phyloP scores from a whole-genome alignment of 768 basidiomycete genomes.

The Mycena chlorophos region DNA sequence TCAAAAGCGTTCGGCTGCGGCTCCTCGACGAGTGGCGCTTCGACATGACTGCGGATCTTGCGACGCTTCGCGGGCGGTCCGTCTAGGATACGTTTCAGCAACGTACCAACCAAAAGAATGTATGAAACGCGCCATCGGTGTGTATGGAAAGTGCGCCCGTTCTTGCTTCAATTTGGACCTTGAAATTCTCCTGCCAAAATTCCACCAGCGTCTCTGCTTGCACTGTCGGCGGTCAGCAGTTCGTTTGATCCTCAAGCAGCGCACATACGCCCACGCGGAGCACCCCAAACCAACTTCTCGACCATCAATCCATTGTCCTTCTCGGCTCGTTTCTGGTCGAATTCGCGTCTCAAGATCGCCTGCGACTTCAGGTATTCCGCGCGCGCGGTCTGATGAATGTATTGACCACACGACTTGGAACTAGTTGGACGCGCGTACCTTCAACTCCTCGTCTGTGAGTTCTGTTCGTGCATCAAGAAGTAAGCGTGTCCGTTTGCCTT shows the following conservation, averaged over 20 bases:
- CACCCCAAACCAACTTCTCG: slow-evolving; percentile 66
- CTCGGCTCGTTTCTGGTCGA: slow-evolving; percentile 53
- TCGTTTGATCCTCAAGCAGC: not conserved
- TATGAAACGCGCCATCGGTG: slow-evolving; percentile 29
- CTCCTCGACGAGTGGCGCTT: slow-evolving; percentile 13
- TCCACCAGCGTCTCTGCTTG: slow-evolving; percentile 63
- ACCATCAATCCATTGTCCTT: slow-evolving; percentile 55
- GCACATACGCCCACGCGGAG: slow-evolving; percentile 60
- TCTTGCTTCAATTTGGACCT: slow-evolving; percentile 65
- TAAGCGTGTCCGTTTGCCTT: slow-evolving; percentile 53
- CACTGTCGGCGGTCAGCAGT: slow-evolving; percentile 41
- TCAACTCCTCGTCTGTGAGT: slow-evolving; percentile 79
- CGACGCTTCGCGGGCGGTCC: slow-evolving; percentile 51
- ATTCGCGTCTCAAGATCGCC: slow-evolving; percentile 48
- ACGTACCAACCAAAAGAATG: not conserved
- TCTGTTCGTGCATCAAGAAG: slow-evolving; percentile 75
- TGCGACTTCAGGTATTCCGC: slow-evolving; percentile 69
- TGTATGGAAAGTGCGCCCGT: slow-evolving; percentile 46
- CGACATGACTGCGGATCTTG: slow-evolving; percentile 31
- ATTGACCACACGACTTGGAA: not conserved
- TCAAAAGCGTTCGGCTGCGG: slow-evolving; percentile 6
- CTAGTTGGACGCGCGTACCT: slow-evolving; percentile 40
- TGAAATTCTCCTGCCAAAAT: slow-evolving; percentile 77
- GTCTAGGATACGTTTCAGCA: slow-evolving; percentile 29
- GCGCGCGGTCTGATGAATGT: slow-evolving; percentile 61